These are phyloP conservation scores for Fusarium luffae DNA, from an alignment of 2,329 filamentous ascomycete genomes.

Conservation along the genomic window DNA sequence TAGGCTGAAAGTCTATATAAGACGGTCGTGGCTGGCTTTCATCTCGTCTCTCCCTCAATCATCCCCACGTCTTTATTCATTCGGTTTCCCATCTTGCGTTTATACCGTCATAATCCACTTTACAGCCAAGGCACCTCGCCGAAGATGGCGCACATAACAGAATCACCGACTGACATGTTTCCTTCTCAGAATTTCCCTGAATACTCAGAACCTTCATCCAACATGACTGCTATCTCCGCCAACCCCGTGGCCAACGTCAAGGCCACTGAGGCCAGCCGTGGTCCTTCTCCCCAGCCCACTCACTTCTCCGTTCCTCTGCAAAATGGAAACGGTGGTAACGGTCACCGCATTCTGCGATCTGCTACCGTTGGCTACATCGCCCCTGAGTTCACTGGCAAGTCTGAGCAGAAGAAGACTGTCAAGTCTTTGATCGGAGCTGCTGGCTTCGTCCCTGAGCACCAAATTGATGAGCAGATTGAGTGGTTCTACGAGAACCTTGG, in stretches of 20 bases:
- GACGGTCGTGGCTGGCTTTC: conserved; percentile 17
- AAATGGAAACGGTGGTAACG: conserved; percentile 63
- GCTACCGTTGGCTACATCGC: conserved; percentile 94
- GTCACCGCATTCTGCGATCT: conserved; percentile 82
- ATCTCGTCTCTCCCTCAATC: conserved; percentile 14
- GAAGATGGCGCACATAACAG: conserved; percentile 53
- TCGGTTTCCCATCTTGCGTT: conserved; percentile 24
- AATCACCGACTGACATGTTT: conserved; percentile 56
- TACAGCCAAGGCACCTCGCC: conserved; percentile 23
- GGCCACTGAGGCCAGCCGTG: conserved; percentile 60
- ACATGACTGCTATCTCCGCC: conserved; percentile 51
- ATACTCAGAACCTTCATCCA: conserved; percentile 54
- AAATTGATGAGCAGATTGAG: conserved; percentile 85
- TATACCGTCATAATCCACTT: conserved; percentile 18
- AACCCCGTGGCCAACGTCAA: conserved; percentile 57
- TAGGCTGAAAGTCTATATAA: conserved; percentile 37
- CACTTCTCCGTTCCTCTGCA: conserved; percentile 77
- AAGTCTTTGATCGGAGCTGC: conserved; percentile 81
- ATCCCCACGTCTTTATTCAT: conserved; percentile 8
- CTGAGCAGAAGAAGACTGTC: conserved; percentile 89
- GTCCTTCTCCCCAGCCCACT: conserved; percentile 88
- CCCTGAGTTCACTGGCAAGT: conserved; percentile 92
- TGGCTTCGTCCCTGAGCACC: conserved; percentile 85
- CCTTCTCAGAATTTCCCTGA: conserved; percentile 57
- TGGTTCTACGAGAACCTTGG: conserved; percentile 99